Conservation (phyloP, 2,329 filamentous ascomycete species). For the Ceratocystis diversiconidia region DNA sequence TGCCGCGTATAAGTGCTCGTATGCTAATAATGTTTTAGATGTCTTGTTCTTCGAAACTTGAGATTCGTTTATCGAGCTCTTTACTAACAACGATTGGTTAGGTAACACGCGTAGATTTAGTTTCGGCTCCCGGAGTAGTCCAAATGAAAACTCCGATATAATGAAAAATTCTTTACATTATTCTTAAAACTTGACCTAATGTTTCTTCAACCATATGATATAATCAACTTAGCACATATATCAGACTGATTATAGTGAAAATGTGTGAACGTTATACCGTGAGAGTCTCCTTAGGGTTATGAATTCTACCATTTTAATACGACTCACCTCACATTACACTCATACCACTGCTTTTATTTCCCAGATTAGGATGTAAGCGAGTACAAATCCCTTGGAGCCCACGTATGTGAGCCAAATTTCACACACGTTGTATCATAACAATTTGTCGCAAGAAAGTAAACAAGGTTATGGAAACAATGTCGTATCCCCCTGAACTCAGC, state of each 20-base stretch:
- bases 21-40: constrained; percentile 4
- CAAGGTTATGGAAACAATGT: background rate
- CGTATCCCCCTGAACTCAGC: background rate
- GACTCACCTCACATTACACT: too few relatives aligned
- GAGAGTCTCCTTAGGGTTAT: too few relatives aligned
- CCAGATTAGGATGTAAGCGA: background rate
- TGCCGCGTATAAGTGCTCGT: background rate
- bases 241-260: too few relatives aligned
- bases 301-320: too few relatives aligned
- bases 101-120: background rate
- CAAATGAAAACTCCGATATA: background rate
- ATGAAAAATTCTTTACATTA: background rate
- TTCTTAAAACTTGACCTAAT: too few relatives aligned
- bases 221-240: too few relatives aligned
- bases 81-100: background rate
- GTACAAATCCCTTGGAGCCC: background rate
- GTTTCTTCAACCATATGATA: too few relatives aligned
- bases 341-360: too few relatives aligned
- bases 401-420: background rate
- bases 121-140: background rate
- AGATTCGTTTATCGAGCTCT: background rate
- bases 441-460: background rate
- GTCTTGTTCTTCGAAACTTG: background rate
- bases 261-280: too few relatives aligned
- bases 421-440: background rate